Base-by-base conservation (phyloP, 768 basidiomycete species). In the Pholiota microspora region DNA sequence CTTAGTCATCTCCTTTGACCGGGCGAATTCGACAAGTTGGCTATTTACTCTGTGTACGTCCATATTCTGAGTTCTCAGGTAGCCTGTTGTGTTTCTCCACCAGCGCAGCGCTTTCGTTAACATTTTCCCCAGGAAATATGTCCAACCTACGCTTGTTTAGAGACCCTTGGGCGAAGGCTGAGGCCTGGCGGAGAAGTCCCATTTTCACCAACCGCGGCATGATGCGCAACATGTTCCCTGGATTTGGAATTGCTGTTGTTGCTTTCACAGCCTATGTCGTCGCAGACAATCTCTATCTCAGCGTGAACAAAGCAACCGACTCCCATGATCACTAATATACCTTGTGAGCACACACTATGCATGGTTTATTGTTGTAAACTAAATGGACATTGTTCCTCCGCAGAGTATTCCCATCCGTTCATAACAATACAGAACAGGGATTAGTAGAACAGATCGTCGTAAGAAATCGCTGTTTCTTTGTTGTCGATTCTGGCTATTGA, bases 111-210 rank as follows among this genome's bases (percentile, higher is more conserved):
- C 45, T 34, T 4, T 44, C 10, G 28, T 49, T 44, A 44, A 64
- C 58, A 49, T 13, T 31, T 42, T 29, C 52, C 45, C 25, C 21
- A 61, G 68, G 62, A 45, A 67, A 60, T 9, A 88, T 89, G 85
- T 64, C 82, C 49, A 82, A 80, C 58, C 77, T 76, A 51, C 87
- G 85, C n/a, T 75, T 90, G 51, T 94, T 86, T 66, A 86, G 92
- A 71, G 94, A 97, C 69, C 93, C 94, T 48, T 97, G 94, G 94
- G 91, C 92, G 18, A 94, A 89, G 73, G 77, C 85, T 57, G 94
- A 97, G 62, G 91, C 92, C 34, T 97, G 93, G 94, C 81, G 94
- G 64, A 93, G 86, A 69, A 85, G 84, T 64, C 86, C 89, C n/a
- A 83, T 95, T 52, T 97, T 97, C 77, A 81, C 85, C 57, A 89